Evolutionary conservation across 2,329 filamentous ascomycete species (phyloP).

Genomic region (Trichoderma sp.): DNA sequence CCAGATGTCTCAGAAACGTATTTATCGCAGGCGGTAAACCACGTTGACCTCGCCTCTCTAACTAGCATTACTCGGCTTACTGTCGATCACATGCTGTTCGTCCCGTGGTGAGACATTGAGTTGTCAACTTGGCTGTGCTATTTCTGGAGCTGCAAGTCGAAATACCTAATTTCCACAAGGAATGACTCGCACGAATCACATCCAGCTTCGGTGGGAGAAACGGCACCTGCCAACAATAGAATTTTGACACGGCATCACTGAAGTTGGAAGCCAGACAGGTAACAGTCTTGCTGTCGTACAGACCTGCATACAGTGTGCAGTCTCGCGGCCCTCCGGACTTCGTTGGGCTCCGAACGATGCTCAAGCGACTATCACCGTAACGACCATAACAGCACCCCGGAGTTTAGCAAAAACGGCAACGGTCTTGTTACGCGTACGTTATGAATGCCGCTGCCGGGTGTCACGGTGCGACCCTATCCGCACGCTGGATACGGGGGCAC

Average conservation of each 20-base stretch:
- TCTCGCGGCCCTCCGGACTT: neutral
- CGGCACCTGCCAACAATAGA: neutral
- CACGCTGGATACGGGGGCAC: neutral
- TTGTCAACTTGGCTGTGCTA: neutral
- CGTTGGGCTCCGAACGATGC: neutral
- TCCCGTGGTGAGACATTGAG: neutral
- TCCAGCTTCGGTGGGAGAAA: neutral
- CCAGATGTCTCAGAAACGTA: neutral
- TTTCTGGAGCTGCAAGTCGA: neutral
- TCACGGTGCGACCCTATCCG: neutral
- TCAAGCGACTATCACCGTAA: neutral
- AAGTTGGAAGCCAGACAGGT: neutral
- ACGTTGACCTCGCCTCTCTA: neutral
- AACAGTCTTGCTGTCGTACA: neutral
- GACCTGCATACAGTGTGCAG: neutral
- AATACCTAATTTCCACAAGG: too few relatives aligned
- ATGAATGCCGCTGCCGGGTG: neutral
- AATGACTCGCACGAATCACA: neutral
- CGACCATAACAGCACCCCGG: neutral
- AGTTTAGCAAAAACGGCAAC: neutral
- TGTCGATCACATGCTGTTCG: neutral
- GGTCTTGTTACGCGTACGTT: neutral
- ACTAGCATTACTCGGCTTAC: neutral
- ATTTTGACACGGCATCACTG: neutral
- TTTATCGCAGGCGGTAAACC: neutral